Base-by-base conservation (phyloP, 805 yeast species). In the Sugiyamaella lignohabitans region DNA sequence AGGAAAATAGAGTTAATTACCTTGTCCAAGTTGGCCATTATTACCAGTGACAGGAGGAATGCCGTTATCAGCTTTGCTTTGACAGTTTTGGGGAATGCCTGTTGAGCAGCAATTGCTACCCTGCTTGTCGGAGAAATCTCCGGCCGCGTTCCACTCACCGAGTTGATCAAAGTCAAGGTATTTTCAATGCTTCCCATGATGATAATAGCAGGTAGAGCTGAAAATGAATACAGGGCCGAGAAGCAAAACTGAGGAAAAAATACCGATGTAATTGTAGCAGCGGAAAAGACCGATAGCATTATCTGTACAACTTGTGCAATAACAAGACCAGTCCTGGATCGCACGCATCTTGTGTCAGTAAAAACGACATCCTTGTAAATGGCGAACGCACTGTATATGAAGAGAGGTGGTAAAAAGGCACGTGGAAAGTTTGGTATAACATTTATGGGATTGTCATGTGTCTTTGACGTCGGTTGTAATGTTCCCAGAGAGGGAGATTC, bases 121-220 rank as follows among this genome's bases (percentile, higher is more conserved):
- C 73, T 65, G 1, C 63, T 53, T 5, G 67, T 55, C 2, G 73
- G 64, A 1, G 76, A 59, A 38, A 66, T 57, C 47, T 74, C 78
- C 11, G 67, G 71, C 5, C 75, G 68, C 1, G 70, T 63, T 19
- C 62, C 57, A 1, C 73, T 62, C 2, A 74, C 59, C 3, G 73
- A 56, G 11, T 64, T 59, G 19, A 74, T 60, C 24, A 78, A 55
- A 45, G 79, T 64, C 38, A 75, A 71, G 67, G 68, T 69, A 53
- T 75, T 76, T 49, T 75, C 80, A 16, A 69, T 59, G 8, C 73
- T 70, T 6, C 74, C 66, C 17, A 73, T 65, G 2, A 71, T 48
- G 2, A 74, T 67, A 4, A 71, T 55, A 45, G 69, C 64, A 1
- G 78, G 70, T 21, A 74, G 48, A 3, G 74, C 59, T 21, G 45